phyloP scores from a whole-genome alignment of 176 grass and related monocot genomes.

The Eragrostis curvula region DNA sequence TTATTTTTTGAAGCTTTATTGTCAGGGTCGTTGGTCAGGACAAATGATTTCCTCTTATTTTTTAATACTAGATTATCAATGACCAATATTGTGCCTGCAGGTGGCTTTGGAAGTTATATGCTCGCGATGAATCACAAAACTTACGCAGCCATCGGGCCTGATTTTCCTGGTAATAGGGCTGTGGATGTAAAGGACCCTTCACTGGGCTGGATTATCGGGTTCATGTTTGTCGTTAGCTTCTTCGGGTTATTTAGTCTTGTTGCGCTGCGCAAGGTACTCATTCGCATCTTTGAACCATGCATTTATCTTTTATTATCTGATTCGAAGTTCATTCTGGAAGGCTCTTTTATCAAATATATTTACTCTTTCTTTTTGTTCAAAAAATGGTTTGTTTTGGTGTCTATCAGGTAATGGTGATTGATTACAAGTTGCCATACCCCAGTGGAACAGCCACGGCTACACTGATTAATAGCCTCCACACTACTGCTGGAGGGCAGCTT shows the following conservation, averaged over 20 bases:
- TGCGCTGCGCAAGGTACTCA: conserved; percentile 74
- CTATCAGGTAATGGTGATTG: conserved; percentile 65
- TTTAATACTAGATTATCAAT: background rate
- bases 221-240: conserved; percentile 92
- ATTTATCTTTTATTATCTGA: conserved; percentile 12
- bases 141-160: conserved; percentile 79
- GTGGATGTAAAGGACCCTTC: conserved; percentile 93
- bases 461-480: conserved; percentile 75
- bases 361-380: background rate
- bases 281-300: background rate
- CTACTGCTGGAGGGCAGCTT: conserved; percentile 51
- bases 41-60: background rate
- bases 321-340: conserved; percentile 3
- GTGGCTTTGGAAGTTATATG: conserved; percentile 88
- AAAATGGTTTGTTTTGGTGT: background rate
- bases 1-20: background rate
- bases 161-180: conserved; percentile 89
- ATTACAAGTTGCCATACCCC: conserved; percentile 72
- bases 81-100: conserved; percentile 46
- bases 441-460: conserved; percentile 61
- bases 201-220: conserved; percentile 88
- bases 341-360: background rate
- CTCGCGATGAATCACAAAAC: conserved; percentile 88
- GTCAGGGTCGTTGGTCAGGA: background rate
- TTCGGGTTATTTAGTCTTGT: conserved; percentile 93